A percentile compares a stretch with the other conserved stretches of the same genome.
These are phyloP conservation scores for Colletotrichum endophyticum DNA, from an alignment of 2,329 filamentous ascomycete species.

Conservation along the genomic window DNA sequence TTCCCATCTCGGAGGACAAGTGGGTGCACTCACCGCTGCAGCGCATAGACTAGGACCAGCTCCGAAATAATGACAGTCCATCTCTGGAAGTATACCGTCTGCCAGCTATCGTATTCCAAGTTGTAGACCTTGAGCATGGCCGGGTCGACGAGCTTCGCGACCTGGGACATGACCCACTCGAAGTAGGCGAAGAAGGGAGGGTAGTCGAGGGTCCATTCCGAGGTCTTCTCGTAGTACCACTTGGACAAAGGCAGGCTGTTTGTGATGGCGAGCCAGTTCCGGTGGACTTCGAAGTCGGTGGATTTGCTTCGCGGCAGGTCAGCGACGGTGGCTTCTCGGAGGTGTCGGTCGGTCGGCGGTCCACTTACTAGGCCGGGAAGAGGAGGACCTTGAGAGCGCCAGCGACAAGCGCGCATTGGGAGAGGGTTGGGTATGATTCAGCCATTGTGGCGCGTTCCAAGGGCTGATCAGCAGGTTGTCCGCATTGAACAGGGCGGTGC, in stretches of 20 bases:
- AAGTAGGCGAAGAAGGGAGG: conserved; percentile 98
- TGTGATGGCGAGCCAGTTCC: conserved; percentile 98
- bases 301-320: conserved; percentile 73
- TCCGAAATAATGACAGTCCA: conserved; percentile 87
- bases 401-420: conserved; percentile 85
- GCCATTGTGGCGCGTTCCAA: conserved; percentile 60
- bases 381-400: conserved; percentile 90
- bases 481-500: conserved; percentile 20
- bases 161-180: conserved; percentile 88
- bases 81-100: conserved; percentile 92
- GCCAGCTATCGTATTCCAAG: conserved; percentile 87
- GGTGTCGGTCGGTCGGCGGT: neutral
- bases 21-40: conserved; percentile 65
- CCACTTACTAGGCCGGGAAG: conserved; percentile 89
- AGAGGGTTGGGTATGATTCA: conserved; percentile 83
- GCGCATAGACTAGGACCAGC: conserved; percentile 80
- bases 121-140: conserved; percentile 83
- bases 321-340: conserved; percentile 3
- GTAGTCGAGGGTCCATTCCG: conserved; percentile 99
- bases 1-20: neutral
- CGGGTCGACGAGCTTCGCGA: conserved; percentile 77
- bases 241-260: conserved; percentile 83
- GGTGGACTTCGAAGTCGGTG: conserved; percentile 98
- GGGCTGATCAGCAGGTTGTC: neutral
- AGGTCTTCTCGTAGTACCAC: conserved; percentile 98